Conservation (phyloP, 2,329 filamentous ascomycete genomes). For the Colletotrichum lindemuthianum region DNA sequence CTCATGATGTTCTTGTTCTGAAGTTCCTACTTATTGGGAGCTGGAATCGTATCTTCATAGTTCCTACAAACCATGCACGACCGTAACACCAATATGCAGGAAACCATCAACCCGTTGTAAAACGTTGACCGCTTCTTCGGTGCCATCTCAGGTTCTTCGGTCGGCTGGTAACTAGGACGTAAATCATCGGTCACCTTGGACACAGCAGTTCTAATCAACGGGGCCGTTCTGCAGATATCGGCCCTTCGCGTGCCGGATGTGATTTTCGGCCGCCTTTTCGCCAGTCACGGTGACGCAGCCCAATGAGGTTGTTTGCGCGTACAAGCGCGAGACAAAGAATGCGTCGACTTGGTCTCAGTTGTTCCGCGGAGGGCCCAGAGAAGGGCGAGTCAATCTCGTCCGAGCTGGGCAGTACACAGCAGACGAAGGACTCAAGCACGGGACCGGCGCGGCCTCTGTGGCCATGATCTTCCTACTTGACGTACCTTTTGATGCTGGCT, state of each 20-base stretch:
- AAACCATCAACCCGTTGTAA: constrained; percentile 1
- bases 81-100: not conserved
- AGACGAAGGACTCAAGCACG: not conserved
- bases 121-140: constrained; percentile 2
- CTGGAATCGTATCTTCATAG: not conserved
- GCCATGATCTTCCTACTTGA: not conserved
- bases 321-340: not conserved
- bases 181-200: not conserved
- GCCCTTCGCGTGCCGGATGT: not conserved
- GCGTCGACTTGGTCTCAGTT: not conserved
- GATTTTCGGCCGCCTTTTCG: not conserved
- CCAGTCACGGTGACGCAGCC: not conserved
- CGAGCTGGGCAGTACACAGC: not conserved
- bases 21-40: not conserved
- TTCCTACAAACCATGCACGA: constrained; percentile 1
- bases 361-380: not conserved
- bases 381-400: not conserved
- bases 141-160: not conserved
- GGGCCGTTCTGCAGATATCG: not conserved
- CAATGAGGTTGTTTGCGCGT: not conserved
- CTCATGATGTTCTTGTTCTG: rapidly evolving
- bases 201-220: not conserved
- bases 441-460: rapidly evolving
- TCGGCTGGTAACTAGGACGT: not conserved
- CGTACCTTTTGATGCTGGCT: not conserved